A percentile compares a stretch with the other conserved stretches of the same genome.
Conservation (phyloP, 495 filamentous ascomycete genomes). For the Bacidia rubella region DNA sequence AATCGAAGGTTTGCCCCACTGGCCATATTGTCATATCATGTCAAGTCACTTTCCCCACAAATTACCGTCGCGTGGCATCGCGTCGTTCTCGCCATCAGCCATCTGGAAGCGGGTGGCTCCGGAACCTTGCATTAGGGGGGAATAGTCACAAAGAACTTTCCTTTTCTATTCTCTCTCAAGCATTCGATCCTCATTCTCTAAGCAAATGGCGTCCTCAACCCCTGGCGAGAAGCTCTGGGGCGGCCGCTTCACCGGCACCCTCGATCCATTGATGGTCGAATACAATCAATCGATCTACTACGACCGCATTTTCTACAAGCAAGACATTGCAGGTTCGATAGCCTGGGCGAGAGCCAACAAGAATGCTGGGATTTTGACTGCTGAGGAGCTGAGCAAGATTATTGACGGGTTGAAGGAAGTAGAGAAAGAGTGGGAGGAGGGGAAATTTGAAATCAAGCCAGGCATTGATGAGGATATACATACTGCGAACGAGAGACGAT, state of each 20-base stretch:
- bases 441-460: conserved; percentile 44
- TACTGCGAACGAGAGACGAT: conserved; percentile 83
- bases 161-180: no score
- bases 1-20: no score
- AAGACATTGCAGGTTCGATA: conserved; percentile 70
- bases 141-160: no score
- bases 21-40: no score
- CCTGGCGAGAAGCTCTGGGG: conserved; percentile 66
- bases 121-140: no score
- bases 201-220: neutral
- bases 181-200: neutral
- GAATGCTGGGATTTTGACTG: conserved; percentile 60
- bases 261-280: conserved; percentile 77
- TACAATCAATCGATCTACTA: conserved; percentile 83
- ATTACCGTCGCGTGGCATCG: no score
- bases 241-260: conserved; percentile 63
- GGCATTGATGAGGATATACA: conserved; percentile 71
- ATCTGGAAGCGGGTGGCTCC: no score
- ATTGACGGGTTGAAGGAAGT: conserved; percentile 60
- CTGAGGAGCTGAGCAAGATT: conserved; percentile 62
- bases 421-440: conserved; percentile 57
- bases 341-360: conserved; percentile 79
- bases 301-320: conserved; percentile 68
- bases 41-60: no score
- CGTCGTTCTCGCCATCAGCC: no score